Evolutionary conservation across 495 filamentous ascomycete species (phyloP), one percentile per base, ranked within the genome.

Genomic region (Aspergillus conjunctus): DNA sequence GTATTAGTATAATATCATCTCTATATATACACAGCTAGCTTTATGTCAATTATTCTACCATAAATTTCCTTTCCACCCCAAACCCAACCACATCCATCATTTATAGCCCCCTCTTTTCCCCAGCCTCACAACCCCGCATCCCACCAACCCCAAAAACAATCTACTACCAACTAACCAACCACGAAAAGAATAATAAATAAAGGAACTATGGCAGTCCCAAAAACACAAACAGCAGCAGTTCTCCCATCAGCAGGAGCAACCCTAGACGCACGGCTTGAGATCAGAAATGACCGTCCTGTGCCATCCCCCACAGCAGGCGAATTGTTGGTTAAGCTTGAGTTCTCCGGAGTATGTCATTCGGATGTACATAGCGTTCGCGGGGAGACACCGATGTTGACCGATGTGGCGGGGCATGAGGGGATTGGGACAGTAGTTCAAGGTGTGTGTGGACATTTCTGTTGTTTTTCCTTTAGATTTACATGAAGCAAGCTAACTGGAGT

Each of bases 361-460:
- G 77, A 77, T 64, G 60, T 78, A 22, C 77, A 79, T 55, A 77
- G 75, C 54, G 72, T 80, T 17, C 71, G 72, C 5, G 75, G 77
- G 2, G 73, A 80, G 32, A 80, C 77, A 18, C 77, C 75, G 7
- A 80, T 80, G 77, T 67, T 69, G 63, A 78, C 77, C 4, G 71
- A 79, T 61, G 73, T 79, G 32, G 76, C 76, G 30, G 75, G 76
- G 32, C 77, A 80, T 66, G 76, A 80, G 52, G 76, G 77, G 8
- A 67, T 79, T 44, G 76, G 76, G 30, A 74, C 56, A 33, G 75
- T 79, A 8, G 68, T 79, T 20, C 26, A 56, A 66, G 76, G 73
- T 76, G 58, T 43, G 56, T 52, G 22, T 49, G 39, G 52, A 32
- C 15, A 41, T 56, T 49, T 32, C 20, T 26, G 53, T 48, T 44